Evolutionary conservation across 805 yeast species (phyloP), one percentile per base, ranked within the genome.

Genomic region (Candida corydali): DNA sequence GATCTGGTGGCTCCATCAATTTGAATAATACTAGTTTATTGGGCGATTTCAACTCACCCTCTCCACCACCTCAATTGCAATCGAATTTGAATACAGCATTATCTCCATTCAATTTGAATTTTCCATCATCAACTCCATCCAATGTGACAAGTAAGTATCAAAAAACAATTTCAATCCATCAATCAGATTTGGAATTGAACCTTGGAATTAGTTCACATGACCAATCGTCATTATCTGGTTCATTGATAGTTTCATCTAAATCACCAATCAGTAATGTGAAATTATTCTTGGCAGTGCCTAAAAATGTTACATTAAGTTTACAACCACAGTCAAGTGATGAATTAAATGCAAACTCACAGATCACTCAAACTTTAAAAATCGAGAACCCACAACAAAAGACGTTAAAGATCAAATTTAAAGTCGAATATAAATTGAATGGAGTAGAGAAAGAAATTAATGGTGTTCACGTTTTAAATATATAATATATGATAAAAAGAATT

Each of bases 351-450:
- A 67, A 65, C 37, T 65, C 63, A 32, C 57, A 54, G 24, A 64
- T 82, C 12, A 57, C 65, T 4, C 93, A 85, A 57, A 65, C 60
- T 23, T 67, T 76, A 34, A 51, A 58, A 1, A 55, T 59, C 24
- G 70, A 64, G 34, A 66, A 60, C 46, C 49, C 59, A 6, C 36
- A 41, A 17, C 46, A 51, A 26, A 69, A 63, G 47, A 55, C 54
- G 17, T 61, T 82, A 46, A 85, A 83, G 57, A 68, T 86, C 40
- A 82, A 86, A 57, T 86, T 89, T 91, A 84, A 81, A 56, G 70
- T 75, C 17, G 74, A 74, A 39, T 86, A 75, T 54, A 47, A 51
- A 8, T 53, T 70, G 8, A 75, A 73, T 36, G 76, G 78, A n/a
- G 53, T 56, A 16, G 55, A 58, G 7, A 59, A 58, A 15, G 80